Percentiles rank a stretch among this genome's conserved stretches.
These are phyloP conservation scores for Striga asiatica DNA, from an alignment of 257 asterid species.

Conservation along the genomic window DNA sequence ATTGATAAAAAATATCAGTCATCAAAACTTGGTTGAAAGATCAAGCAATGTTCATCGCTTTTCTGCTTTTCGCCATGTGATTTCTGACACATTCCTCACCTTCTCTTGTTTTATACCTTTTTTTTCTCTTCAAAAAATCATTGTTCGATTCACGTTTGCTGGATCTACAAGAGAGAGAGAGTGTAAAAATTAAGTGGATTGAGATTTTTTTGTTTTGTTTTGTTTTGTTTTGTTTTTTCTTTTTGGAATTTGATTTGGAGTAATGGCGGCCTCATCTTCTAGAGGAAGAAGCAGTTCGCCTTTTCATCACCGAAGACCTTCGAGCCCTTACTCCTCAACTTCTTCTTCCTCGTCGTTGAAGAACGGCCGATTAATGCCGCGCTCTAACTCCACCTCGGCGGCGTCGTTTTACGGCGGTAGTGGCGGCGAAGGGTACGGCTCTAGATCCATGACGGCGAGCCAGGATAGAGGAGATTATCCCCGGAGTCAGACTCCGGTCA, in stretches of 20 bases:
- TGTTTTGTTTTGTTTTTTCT: not conserved
- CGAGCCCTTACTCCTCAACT: constrained; percentile 74
- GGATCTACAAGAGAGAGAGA: constrained; percentile 9
- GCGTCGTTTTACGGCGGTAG: constrained; percentile 42
- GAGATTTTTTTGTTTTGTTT: not conserved
- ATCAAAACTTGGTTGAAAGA: constrained; percentile 14
- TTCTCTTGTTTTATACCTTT: constrained; percentile 18
- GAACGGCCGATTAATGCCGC: constrained; percentile 57
- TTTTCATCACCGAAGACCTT: constrained; percentile 42
- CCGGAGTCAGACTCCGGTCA: constrained; percentile 45
- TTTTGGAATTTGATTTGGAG: constrained; percentile 1
- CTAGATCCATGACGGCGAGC: constrained; percentile 74
- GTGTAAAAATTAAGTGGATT: constrained; percentile 5
- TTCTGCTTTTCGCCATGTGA: constrained; percentile 64
- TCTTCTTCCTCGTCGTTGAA: constrained; percentile 79
- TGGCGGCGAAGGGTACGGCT: constrained; percentile 31
- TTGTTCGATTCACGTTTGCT: not conserved
- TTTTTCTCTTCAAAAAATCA: not conserved
- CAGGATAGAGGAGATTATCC: constrained; percentile 31
- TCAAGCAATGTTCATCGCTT: constrained; percentile 33
- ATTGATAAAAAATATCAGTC: constrained; percentile 38
- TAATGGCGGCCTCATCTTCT: constrained; percentile 85
- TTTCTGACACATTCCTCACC: constrained; percentile 71
- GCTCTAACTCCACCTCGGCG: constrained; percentile 56
- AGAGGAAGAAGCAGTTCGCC: constrained; percentile 89